Percentiles rank a stretch among this genome's conserved stretches.
These are phyloP conservation scores for Globisporangium takayamanum DNA, from an alignment of 352 stramenopile genomes.

Conservation along the genomic window DNA sequence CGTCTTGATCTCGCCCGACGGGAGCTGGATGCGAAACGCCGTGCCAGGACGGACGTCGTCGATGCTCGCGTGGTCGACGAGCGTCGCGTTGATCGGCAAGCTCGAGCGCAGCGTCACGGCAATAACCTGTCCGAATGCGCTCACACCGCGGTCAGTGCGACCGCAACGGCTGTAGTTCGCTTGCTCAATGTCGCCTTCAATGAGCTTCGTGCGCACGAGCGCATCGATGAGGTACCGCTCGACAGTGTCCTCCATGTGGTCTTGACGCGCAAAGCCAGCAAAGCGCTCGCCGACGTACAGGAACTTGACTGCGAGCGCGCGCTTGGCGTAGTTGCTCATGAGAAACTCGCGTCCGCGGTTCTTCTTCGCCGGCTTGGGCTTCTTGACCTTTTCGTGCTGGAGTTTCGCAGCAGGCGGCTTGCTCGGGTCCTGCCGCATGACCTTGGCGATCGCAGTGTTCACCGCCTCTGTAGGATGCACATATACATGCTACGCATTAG, in stretches of 20 bases:
- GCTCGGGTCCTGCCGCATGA: conserved; percentile 29
- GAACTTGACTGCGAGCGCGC: conserved; percentile 77
- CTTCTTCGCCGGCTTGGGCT: conserved; percentile 36
- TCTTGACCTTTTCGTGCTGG: conserved; percentile 34
- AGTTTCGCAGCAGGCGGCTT: conserved; percentile 1
- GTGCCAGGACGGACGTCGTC: conserved; percentile 58
- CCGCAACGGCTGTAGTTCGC: conserved; percentile 94
- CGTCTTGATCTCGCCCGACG: conserved; percentile 54
- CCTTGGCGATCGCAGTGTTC: conserved; percentile 62
- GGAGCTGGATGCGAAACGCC: conserved; percentile 55
- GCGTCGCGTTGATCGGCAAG: conserved; percentile 47
- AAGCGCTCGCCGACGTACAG: conserved; percentile 87
- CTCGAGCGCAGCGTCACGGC: conserved; percentile 69
- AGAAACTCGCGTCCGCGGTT: conserved; percentile 44
- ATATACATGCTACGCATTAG: neutral
- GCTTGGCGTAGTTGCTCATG: conserved; percentile 73
- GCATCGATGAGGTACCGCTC: conserved; percentile 93
- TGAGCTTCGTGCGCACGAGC: conserved; percentile 88
- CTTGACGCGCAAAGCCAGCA: conserved; percentile 82
- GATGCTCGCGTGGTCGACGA: conserved; percentile 58
- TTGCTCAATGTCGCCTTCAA: conserved; percentile 66
- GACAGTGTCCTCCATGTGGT: conserved; percentile 90
- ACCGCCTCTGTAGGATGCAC: conserved; percentile 37
- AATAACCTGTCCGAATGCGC: conserved; percentile 79
- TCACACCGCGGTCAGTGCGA: conserved; percentile 96